Base-by-base conservation (phyloP, 208 protist genomes). In the Crithidia sp. region DNA sequence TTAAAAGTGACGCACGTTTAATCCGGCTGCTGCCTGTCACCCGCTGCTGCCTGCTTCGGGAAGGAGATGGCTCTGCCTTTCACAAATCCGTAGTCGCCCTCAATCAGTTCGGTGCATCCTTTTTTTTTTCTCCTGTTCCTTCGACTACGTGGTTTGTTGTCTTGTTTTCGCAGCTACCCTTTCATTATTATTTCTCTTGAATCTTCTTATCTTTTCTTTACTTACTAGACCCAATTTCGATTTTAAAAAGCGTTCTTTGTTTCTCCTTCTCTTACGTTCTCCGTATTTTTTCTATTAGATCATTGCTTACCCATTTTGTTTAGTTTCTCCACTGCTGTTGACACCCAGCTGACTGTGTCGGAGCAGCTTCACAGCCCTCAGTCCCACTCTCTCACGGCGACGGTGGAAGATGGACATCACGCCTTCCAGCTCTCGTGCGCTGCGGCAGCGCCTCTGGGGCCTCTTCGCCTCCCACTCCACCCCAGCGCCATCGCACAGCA, bases 371-470 rank as follows among this genome's bases (percentile, higher is more conserved):
- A 28, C 28, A 28, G 28, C 28, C 28, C 28, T 28, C 28, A 28
- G 28, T 28, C 28, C 28, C 28, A 28, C 28, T 28, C 28, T 28
- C 28, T 28, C 28, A 28, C 28, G 28, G 28, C 28, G 28, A 28
- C 28, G 28, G 28, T 28, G 1, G 9, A 52, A 13, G 2, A 77
- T 77, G 72, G 59, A 71, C 47, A 67, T 66, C 39, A 49, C 72
- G 0, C 63, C 72, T 14, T 71, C 65, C 45, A 71, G 72, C 58
- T 77, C 72, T n/a, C 60, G 57, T 9, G 72, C 72, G 10, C 58
- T 77, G 19, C 65, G 72, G 50, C 45, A 67, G 59, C 72, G 72
- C 0, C 58, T 77, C 16, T 61, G 57, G 72, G 17, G 19, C 39
- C 65, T 77, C n/a, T 77, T 77, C 43, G 44, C 40, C 14, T 13